A percentile compares a stretch with the other conserved stretches of the same genome.
These are phyloP conservation scores for Fraxinus sp. DNA, from an alignment of 305 asterid species.

Conservation along the genomic window DNA sequence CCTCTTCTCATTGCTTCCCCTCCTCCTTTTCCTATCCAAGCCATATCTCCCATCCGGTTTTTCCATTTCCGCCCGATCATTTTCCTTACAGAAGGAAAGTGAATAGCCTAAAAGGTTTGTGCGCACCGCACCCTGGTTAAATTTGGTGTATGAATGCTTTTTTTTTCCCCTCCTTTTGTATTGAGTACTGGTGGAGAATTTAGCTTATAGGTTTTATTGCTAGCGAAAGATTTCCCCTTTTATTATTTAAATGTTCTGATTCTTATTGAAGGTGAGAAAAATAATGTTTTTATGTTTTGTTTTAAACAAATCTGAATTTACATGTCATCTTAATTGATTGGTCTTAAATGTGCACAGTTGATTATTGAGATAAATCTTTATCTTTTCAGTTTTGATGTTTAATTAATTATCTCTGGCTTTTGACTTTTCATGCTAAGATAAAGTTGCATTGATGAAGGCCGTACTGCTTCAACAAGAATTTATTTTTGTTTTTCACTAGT, in stretches of 20 bases:
- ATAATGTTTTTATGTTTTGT: not conserved
- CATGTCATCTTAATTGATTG: not conserved
- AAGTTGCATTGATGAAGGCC: not conserved
- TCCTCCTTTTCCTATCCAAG: conserved; percentile 16
- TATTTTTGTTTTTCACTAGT: not conserved
- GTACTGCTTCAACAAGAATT: not conserved
- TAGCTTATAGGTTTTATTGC: not conserved
- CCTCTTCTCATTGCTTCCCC: conserved; percentile 32
- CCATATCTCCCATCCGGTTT: not conserved
- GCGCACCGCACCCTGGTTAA: not conserved
- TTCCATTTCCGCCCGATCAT: conserved; percentile 21
- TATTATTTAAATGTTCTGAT: not conserved
- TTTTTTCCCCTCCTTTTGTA: not conserved
- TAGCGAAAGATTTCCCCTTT: not conserved
- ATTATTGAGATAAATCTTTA: not conserved
- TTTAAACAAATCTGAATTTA: not conserved
- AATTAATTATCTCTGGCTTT: not conserved
- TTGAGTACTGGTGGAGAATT: not conserved
- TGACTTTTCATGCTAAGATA: not conserved
- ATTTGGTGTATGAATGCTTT: not conserved
- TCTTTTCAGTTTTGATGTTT: not conserved
- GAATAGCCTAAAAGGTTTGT: conserved; percentile 30
- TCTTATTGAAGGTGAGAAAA: not conserved
- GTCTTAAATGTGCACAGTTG: not conserved
- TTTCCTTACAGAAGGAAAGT: conserved; percentile 17